phyloP scores from a whole-genome alignment of 2,329 filamentous ascomycete species.

The Colletotrichum sp. region DNA sequence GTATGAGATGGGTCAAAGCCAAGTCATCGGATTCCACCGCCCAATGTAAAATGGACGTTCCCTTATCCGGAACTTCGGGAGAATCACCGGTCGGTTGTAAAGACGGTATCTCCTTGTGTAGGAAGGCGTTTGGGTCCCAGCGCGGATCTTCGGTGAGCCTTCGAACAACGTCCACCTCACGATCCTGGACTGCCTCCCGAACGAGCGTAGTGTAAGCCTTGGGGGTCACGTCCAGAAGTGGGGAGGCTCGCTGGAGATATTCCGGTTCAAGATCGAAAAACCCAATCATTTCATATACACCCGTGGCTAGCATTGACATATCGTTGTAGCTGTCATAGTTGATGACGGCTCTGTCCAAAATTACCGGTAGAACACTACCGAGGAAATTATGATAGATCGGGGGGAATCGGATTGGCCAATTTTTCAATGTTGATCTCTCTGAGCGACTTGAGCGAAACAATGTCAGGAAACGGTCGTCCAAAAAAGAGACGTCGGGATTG shows the following conservation, averaged over 20 bases:
- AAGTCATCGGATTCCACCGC: constrained; percentile 12
- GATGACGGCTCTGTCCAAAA: not conserved
- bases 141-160: constrained; percentile 15
- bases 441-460: not conserved
- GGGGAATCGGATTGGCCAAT: not conserved
- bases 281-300: not conserved
- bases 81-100: not conserved
- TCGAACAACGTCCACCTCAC: not conserved
- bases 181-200: not conserved
- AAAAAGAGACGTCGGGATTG: not conserved
- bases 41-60: not conserved
- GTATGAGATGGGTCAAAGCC: constrained; percentile 31
- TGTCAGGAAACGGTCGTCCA: not conserved
- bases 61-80: not conserved
- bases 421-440: not conserved
- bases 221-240: not conserved
- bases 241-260: not conserved
- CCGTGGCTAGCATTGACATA: not conserved
- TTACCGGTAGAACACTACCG: not conserved
- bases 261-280: not conserved
- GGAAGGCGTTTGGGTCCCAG: constrained; percentile 9
- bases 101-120: not conserved
- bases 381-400: not conserved
- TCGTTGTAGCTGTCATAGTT: not conserved
- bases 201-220: not conserved